Evolutionary conservation across 345 rosid species (phyloP), one percentile per base, ranked within the genome.

Genomic region (Bretschneidera sinensis): DNA sequence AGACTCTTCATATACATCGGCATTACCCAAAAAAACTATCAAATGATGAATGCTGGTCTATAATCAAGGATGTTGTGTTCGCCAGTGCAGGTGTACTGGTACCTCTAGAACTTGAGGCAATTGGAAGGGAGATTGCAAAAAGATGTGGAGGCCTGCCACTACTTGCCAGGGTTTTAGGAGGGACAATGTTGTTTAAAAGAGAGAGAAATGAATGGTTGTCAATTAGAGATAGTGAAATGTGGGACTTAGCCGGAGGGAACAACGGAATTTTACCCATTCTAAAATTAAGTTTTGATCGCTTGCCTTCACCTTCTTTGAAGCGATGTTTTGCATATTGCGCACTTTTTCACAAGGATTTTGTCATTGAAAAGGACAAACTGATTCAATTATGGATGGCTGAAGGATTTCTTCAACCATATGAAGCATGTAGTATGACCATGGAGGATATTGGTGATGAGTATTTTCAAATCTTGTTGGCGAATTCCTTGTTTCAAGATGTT

Each of bases 401-500:
- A 48, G 75, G 75, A 0, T 74, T 47, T 22, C 45, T 74, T 58
- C 43, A 52, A 17, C 49, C 43, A 9, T 17, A 21, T 7, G 0
- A 24, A 16, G 39, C 17, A 17, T 56, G 24, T 18, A 10, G 14
- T 0, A 49, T 10, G 43, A 43, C 24, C 0, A 23, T 13, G 19
- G 68, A 67, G 47, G 58, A 51, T 9, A 7, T 33, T 2, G 76
- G 80, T 15, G 43, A 43, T 33, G 17, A 56, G 25, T 71, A 57
- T 52, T 76, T 76, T 43, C 43, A 57, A 17, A 4, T 5, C 33
- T 57, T 76, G 19, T 55, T 68, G 21, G 14, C 57, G 8, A 60
- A 61, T 24, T 76, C 71, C 45, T 68, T 76, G 6, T 68, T 72
- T 24, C 66, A 71, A 24, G 74, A 71, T 20, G 64, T 55, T 0